Evolutionary conservation across 257 asterid species (phyloP).

Genomic region (Solanum phureja): DNA sequence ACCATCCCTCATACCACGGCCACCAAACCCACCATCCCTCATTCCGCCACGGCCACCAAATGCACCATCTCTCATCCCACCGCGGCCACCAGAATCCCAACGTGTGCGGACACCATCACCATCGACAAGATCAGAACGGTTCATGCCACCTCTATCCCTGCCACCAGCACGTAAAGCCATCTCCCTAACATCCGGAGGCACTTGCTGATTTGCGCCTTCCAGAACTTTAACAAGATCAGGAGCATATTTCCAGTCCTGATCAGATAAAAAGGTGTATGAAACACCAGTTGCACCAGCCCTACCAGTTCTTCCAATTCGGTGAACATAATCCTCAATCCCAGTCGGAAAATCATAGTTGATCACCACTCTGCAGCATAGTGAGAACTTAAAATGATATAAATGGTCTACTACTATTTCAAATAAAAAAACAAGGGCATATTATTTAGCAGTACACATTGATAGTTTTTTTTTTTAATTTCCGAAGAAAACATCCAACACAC

Average conservation of each 20-base stretch:
- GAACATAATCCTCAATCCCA: constrained; percentile 95
- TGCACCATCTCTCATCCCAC: constrained; percentile 39
- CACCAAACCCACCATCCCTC: constrained; percentile 67
- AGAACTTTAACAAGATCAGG: constrained; percentile 72
- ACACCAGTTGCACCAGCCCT: constrained; percentile 97
- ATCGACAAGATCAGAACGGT: constrained; percentile 49
- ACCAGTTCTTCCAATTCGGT: constrained; percentile 95
- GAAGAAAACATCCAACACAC: not conserved
- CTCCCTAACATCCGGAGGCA: constrained; percentile 79
- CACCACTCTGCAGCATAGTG: constrained; percentile 49
- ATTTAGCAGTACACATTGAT: not conserved
- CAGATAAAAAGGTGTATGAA: constrained; percentile 78
- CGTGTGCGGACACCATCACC: constrained; percentile 26
- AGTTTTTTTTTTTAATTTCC: not conserved
- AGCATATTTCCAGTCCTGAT: constrained; percentile 91
- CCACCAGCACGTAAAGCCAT: constrained; percentile 74
- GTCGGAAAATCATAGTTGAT: constrained; percentile 84
- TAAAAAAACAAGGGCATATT: not conserved
- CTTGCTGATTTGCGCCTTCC: constrained; percentile 94
- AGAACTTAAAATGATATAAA: not conserved
- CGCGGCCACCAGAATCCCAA: constrained; percentile 34
- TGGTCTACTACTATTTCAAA: not conserved
- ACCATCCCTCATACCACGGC: constrained; percentile 38
- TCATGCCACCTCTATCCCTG: constrained; percentile 61
- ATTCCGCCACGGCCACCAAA: constrained; percentile 58